A percentile compares a stretch with the other conserved stretches of the same genome.
Conservation (phyloP, 352 stramenopile genomes). For the Pythium monospermum region DNA sequence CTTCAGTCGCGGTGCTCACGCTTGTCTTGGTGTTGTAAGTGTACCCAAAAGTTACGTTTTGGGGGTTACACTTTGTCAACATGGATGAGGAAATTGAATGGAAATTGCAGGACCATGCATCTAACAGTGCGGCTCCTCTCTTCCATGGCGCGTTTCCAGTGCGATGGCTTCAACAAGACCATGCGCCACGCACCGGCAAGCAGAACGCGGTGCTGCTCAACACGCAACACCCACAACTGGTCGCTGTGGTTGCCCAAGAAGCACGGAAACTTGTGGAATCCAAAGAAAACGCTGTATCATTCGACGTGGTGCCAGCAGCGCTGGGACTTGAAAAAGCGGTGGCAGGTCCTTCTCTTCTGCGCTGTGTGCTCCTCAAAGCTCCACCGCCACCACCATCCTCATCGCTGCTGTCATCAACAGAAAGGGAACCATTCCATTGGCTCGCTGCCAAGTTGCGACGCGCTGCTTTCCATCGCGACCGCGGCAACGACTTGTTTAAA, state of each 20-base stretch:
- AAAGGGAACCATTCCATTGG: slow-evolving; percentile 22
- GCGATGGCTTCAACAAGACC: slow-evolving; percentile 3
- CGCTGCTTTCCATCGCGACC: slow-evolving; percentile 37
- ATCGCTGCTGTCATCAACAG: neutral
- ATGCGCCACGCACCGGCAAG: neutral
- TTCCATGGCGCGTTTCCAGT: slow-evolving; percentile 10
- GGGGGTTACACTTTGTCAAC: too few relatives aligned
- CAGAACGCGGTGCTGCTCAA: neutral
- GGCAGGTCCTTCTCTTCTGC: neutral
- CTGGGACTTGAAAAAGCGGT: neutral
- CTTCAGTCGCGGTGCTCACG: slow-evolving; percentile 16
- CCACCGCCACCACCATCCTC: neutral
- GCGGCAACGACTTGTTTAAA: slow-evolving; percentile 59
- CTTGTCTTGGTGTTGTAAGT: slow-evolving; percentile 16
- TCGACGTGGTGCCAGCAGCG: neutral
- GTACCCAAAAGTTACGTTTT: too few relatives aligned
- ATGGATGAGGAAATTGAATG: slow-evolving; percentile 17
- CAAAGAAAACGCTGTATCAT: neutral
- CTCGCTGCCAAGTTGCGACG: slow-evolving; percentile 46
- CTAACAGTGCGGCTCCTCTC: neutral
- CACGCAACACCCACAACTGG: slow-evolving; percentile 10
- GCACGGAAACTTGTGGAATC: neutral
- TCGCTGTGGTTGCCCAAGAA: slow-evolving; percentile 8
- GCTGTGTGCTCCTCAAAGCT: slow-evolving; percentile 3
- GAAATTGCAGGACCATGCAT: slow-evolving; percentile 10